Conservation (phyloP, 352 stramenopile genomes). For the Pythium apleroticum region DNA sequence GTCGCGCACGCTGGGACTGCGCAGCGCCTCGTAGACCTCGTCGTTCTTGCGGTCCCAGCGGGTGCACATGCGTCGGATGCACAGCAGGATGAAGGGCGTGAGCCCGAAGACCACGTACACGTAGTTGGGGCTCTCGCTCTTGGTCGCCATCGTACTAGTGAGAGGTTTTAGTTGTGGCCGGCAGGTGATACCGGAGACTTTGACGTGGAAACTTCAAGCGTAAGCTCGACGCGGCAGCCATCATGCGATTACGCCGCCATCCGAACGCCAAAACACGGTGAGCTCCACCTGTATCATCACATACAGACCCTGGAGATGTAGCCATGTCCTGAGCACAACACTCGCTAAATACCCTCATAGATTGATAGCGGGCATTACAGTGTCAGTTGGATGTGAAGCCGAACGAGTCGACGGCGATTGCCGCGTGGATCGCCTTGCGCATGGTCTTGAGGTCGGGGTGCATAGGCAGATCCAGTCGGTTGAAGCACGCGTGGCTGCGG, state of each 20-base stretch:
- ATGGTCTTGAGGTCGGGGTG: conserved; percentile 21
- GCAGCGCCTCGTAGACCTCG: conserved; percentile 27
- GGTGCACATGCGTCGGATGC: conserved; percentile 16
- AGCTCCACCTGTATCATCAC: neutral
- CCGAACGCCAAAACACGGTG: neutral
- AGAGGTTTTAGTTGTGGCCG: neutral
- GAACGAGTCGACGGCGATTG: conserved; percentile 12
- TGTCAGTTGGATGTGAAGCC: conserved; percentile 12
- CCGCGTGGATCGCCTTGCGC: conserved; percentile 7
- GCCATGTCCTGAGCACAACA: neutral
- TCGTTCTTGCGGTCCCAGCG: conserved; percentile 30
- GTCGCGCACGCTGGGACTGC: conserved; percentile 25
- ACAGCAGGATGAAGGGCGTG: conserved; percentile 21
- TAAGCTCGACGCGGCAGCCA: conserved; percentile 1
- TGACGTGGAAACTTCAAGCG: conserved; percentile 4
- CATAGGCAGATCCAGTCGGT: conserved; percentile 27
- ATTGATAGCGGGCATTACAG: neutral
- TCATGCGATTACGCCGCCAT: conserved; percentile 1
- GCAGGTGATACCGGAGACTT: neutral
- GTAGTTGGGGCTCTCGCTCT: conserved; percentile 1
- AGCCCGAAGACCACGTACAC: conserved; percentile 21
- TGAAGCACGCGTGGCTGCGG: conserved; percentile 34
- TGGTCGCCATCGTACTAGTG: neutral
- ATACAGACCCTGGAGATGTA: neutral
- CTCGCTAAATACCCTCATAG: neutral